Conservation (phyloP, 345 rosid genomes). For the Pistacia atlantica region DNA sequence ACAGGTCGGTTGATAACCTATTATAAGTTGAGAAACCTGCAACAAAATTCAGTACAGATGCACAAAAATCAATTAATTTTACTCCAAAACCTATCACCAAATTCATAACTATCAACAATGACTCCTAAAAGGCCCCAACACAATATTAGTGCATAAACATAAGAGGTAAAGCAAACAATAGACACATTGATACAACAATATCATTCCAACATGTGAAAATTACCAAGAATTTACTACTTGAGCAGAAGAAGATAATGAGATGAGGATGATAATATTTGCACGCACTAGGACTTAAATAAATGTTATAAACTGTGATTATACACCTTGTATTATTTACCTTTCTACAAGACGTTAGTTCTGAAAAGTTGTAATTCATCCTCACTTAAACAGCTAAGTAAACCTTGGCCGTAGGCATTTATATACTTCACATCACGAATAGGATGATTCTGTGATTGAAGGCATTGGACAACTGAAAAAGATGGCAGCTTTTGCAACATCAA, state of each 20-base stretch:
- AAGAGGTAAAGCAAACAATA: background rate
- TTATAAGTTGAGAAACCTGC: background rate
- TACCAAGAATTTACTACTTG: background rate
- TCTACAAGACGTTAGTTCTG: conserved; percentile 30
- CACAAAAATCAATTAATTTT: background rate
- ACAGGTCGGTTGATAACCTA: background rate
- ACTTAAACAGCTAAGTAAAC: conserved; percentile 63
- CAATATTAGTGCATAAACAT: background rate
- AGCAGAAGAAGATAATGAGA: background rate
- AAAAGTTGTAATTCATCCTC: conserved; percentile 64
- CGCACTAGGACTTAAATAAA: background rate
- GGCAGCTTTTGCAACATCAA: conserved; percentile 71
- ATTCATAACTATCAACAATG: background rate
- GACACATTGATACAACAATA: background rate
- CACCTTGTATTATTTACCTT: conserved; percentile 1
- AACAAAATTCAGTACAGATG: background rate
- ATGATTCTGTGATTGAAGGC: conserved; percentile 45
- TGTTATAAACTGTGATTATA: background rate
- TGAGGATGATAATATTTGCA: background rate
- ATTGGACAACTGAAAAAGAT: conserved; percentile 45
- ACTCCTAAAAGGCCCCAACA: background rate
- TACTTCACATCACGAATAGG: conserved; percentile 70
- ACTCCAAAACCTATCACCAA: background rate
- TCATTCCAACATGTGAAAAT: background rate
- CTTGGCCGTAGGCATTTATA: conserved; percentile 23